Conservation (phyloP, 2,329 filamentous ascomycete species). For the Colletotrichum neosansevieriae region DNA sequence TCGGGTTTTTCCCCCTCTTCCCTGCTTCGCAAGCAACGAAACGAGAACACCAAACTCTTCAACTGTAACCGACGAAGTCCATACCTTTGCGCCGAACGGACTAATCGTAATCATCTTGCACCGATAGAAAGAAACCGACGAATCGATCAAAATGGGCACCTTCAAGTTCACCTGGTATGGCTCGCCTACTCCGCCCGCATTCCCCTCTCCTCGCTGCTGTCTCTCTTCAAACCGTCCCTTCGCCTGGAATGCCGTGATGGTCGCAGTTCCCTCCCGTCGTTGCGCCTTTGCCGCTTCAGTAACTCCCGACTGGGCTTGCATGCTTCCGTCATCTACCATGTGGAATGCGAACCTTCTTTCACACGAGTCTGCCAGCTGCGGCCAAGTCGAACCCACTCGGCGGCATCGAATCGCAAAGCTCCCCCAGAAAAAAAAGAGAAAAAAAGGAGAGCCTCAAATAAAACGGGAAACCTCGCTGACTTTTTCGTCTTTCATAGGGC, state of each 20-base stretch:
- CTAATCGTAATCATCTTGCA: constrained; percentile 18
- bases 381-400: constrained; percentile 20
- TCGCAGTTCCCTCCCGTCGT: constrained; percentile 14
- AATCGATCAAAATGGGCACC: constrained; percentile 34
- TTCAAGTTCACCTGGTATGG: constrained; percentile 42
- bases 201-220: not conserved
- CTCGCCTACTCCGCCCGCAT: constrained; percentile 15
- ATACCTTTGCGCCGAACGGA: constrained; percentile 8
- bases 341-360: constrained; percentile 31
- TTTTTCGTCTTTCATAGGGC: constrained; percentile 69
- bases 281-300: constrained; percentile 1
- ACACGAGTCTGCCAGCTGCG: not conserved
- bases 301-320: constrained; percentile 14
- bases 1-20: not conserved
- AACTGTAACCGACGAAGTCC: constrained; percentile 23
- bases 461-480: constrained; percentile 32
- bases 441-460: constrained; percentile 4
- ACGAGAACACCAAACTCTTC: not conserved
- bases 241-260: constrained; percentile 23
- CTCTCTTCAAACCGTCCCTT: not conserved
- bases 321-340: constrained; percentile 20
- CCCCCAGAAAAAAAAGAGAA: not conserved
- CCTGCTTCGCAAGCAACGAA: not conserved
- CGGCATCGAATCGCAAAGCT: constrained; percentile 15
- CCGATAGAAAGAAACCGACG: constrained; percentile 2